A percentile compares a stretch with the other conserved stretches of the same genome.
Conservation (phyloP, 306 rosid genomes). For the Prunus persica region Prunus_persica_NCBIv2 NC_034009.1:36146001-36146500, state of each 20-base stretch:
- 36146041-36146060: not conserved
- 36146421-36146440: not conserved
- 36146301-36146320: conserved; percentile 64
- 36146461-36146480: conserved; percentile 99
- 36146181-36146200: not conserved
- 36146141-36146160: conserved; percentile 9
- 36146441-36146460: conserved; percentile 74
- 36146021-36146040: not conserved
- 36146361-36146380: not conserved
- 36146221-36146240: conserved; percentile 39
- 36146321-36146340: not conserved
- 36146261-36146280: conserved; percentile 67
- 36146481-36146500: conserved; percentile 73
- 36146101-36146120: not conserved
- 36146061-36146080: not conserved
- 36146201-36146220: not conserved
- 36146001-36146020: not conserved
- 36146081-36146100: not conserved
- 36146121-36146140: not conserved
- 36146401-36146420: not conserved
- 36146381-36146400: not conserved
- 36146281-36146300: conserved; percentile 75
- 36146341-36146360: not conserved
- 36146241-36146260: conserved; percentile 74
- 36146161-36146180: conserved; percentile 3